Evolutionary conservation across 148 eudicot genomes (phyloP).

Genomic region (Chenopodium suecicum): DNA sequence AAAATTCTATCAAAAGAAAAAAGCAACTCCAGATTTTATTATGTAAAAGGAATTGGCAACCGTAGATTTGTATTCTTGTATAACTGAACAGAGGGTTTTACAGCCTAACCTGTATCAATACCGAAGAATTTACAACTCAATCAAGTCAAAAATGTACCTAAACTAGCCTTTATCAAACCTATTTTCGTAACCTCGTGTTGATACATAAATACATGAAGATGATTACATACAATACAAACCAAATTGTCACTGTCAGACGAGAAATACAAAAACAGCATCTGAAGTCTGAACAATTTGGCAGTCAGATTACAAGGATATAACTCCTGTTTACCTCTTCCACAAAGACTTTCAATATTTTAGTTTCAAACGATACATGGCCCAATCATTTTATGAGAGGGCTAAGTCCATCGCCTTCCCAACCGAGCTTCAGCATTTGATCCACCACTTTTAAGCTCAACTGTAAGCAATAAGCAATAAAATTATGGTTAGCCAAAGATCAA

Average conservation of each 20-base stretch:
- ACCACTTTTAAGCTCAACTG: conserved; percentile 97
- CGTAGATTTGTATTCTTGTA: not conserved
- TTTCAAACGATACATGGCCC: not conserved
- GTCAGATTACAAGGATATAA: not conserved
- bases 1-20: not conserved
- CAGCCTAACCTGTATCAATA: conserved; percentile 31
- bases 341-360: not conserved
- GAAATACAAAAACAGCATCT: not conserved
- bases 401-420: conserved; percentile 91
- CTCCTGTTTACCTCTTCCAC: conserved; percentile 2
- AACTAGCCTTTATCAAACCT: conserved; percentile 18
- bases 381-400: conserved; percentile 66
- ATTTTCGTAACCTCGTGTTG: conserved; percentile 13
- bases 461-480: conserved; percentile 20
- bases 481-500: conserved; percentile 1
- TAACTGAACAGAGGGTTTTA: conserved; percentile 25
- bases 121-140: conserved; percentile 38
- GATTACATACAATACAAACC: conserved; percentile 30
- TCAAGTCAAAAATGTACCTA: conserved; percentile 29
- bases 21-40: not conserved
- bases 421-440: conserved; percentile 95
- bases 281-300: conserved; percentile 2
- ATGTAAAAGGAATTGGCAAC: not conserved
- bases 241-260: not conserved
- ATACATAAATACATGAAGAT: conserved; percentile 17